Evolutionary conservation across 305 asterid species (phyloP).

Genomic region (Fraxinus platypoda): DNA sequence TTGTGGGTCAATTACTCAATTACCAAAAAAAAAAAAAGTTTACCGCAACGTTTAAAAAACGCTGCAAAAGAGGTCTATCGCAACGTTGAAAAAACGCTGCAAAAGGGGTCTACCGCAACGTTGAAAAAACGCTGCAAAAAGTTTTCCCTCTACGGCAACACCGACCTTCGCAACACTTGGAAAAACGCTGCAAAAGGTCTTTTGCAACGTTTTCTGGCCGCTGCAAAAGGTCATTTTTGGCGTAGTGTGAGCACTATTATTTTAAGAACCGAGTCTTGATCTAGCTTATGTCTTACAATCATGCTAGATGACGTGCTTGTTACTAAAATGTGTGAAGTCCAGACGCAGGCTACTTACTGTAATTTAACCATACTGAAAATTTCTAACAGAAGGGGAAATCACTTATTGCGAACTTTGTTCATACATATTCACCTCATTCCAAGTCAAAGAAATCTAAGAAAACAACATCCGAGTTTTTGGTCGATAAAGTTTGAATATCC

Average conservation of each 20-base stretch:
- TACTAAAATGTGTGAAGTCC: background rate
- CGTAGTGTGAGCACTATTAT: background rate
- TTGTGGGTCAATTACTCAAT: no score
- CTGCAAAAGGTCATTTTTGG: no score
- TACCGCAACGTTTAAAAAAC: no score
- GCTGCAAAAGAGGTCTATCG: no score
- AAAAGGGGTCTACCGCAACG: no score
- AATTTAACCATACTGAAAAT: constrained; percentile 15
- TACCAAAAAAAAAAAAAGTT: no score
- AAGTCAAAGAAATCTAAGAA: constrained; percentile 58
- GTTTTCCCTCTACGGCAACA: no score
- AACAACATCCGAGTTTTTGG: constrained; percentile 78
- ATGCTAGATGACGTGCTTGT: background rate
- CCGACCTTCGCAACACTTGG: no score
- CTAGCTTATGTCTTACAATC: background rate
- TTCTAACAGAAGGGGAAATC: constrained; percentile 67
- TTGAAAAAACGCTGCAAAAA: no score
- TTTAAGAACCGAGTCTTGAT: background rate
- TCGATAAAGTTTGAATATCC: constrained; percentile 74
- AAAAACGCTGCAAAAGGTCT: no score
- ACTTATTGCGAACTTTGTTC: constrained; percentile 78
- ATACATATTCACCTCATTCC: constrained; percentile 52
- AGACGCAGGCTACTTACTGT: background rate
- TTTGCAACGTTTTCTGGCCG: no score
- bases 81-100: no score